phyloP scores from a whole-genome alignment of 2,329 filamentous ascomycete genomes.

The Chrysosporium queenslandicum region DNA sequence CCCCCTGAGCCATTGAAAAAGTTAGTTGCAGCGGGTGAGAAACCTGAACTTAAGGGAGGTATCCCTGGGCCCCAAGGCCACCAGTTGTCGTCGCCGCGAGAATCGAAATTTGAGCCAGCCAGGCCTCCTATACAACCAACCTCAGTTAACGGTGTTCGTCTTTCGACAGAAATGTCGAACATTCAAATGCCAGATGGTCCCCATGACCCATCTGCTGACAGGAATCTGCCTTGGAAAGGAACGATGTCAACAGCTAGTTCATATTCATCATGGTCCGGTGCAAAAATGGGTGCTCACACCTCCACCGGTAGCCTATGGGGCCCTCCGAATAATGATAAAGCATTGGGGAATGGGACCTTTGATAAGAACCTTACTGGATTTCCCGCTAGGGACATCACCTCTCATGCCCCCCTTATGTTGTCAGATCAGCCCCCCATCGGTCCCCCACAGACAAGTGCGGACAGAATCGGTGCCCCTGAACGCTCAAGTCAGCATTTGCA shows the following conservation, averaged over 20 bases:
- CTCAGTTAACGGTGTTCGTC: conserved; percentile 25
- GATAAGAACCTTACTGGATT: conserved; percentile 44
- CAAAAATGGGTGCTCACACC: conserved; percentile 30
- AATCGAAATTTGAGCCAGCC: conserved; percentile 4
- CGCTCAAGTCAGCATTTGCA: conserved; percentile 24
- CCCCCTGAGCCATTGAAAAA: conserved; percentile 46
- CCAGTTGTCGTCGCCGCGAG: conserved; percentile 25
- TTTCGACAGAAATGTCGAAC: conserved; percentile 19
- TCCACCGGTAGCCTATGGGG: conserved; percentile 48
- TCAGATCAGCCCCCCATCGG: conserved; percentile 32
- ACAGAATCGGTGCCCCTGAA: conserved; percentile 18
- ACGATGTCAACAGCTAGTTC: conserved; percentile 30
- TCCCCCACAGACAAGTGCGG: conserved; percentile 19
- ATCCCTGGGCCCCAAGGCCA: conserved; percentile 20
- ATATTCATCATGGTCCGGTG: conserved; percentile 31
- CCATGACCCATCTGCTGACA: conserved; percentile 26
- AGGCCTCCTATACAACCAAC: not conserved
- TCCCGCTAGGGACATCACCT: conserved; percentile 35
- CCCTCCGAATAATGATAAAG: conserved; percentile 45
- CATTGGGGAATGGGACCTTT: conserved; percentile 55
- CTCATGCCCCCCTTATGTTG: conserved; percentile 34
- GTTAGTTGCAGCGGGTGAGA: conserved; percentile 30
- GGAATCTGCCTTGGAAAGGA: conserved; percentile 30
- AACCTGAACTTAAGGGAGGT: conserved; percentile 26
- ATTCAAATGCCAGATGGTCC: conserved; percentile 15